Base-by-base conservation (phyloP, 768 basidiomycete species). In the Galerina sulciceps region DNA sequence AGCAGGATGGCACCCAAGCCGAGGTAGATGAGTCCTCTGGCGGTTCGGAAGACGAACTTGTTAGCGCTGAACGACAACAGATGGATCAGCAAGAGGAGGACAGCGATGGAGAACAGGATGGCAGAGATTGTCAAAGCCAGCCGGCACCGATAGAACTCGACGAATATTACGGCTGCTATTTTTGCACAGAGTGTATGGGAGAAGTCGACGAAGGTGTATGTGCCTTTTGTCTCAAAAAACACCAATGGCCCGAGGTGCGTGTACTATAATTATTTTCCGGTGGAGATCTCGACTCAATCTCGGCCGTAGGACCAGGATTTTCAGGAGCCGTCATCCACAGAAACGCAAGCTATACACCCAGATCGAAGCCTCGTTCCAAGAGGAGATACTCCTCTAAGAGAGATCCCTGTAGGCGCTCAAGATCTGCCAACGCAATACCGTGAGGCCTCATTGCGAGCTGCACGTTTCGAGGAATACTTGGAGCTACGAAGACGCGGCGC, bases 171-270 rank as follows among this genome's bases (percentile, higher is more conserved):
- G 6, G 23, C 3, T 38, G 71, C 0, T 67, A 69, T 50, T 65
- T 69, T 13, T 75, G 74, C 58, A 54, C 51, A 1, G 62, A 67
- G 9, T 76, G 75, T 61, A 50, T 20, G 8, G 72, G 68, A 64
- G 75, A 77, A 56, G 67, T 76, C 2, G 62, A 68, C 17, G 69
- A 72, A 1, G 71, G 69, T 1, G n/a, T 62, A 1, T 78, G 75
- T 62, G 37, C 57, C 1, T 20, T 5, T 22, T 77, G 75, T 45
- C 36, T 43, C 17, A 59, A 56, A 42, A 61, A 67, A 47, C 64
- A 57, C 35, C 49, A 46, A 42, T 52, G 34, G 17, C 38, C 14
- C 4, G 36, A 23, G 36, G 50, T 31, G 38, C 5, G 50, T n/a
- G 6, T 41, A 15, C 17, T 35, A 34, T 31, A 11, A 10, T 13